Percentiles rank a stretch among this genome's conserved stretches.
Evolutionary conservation across 1,284 basidiomycete genomes (phyloP).

Genomic region (Gomphus sp.): DNA sequence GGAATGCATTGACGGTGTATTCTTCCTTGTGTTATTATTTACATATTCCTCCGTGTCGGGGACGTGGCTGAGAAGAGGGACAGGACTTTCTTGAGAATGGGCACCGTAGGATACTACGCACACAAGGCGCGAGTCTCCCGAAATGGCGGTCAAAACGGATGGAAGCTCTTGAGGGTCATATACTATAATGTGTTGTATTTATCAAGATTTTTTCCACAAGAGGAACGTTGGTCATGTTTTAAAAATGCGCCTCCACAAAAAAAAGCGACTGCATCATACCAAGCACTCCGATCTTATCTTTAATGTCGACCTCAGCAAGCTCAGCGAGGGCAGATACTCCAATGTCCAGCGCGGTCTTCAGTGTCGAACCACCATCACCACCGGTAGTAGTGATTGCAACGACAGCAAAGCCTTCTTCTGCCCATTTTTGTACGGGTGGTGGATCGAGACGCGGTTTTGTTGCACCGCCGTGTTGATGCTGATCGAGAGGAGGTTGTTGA

Average conservation of each 20-base stretch:
- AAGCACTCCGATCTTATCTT: constrained; percentile 9
- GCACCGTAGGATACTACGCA: constrained; percentile 9
- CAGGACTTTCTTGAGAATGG: neutral
- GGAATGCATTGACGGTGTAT: neutral
- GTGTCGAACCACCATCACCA: neutral
- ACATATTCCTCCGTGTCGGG: neutral
- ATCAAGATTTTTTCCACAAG: no score
- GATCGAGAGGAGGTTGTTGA: neutral
- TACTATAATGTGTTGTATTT: neutral
- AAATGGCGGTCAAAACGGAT: neutral
- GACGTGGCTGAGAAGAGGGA: constrained; percentile 7
- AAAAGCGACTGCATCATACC: neutral
- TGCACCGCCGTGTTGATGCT: neutral
- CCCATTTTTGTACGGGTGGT: constrained; percentile 10
- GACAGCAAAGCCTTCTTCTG: constrained; percentile 10
- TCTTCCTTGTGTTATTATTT: neutral
- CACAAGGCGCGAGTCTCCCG: neutral
- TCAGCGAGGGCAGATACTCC: neutral
- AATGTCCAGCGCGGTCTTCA: neutral
- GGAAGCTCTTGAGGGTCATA: constrained; percentile 1
- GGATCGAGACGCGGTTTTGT: neutral
- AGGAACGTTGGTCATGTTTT: neutral
- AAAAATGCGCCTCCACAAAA: neutral
- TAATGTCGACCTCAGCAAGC: constrained; percentile 1
- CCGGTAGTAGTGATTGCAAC: neutral